phyloP scores from a whole-genome alignment of 495 filamentous ascomycete genomes.

The Neurospora cerealis region DNA sequence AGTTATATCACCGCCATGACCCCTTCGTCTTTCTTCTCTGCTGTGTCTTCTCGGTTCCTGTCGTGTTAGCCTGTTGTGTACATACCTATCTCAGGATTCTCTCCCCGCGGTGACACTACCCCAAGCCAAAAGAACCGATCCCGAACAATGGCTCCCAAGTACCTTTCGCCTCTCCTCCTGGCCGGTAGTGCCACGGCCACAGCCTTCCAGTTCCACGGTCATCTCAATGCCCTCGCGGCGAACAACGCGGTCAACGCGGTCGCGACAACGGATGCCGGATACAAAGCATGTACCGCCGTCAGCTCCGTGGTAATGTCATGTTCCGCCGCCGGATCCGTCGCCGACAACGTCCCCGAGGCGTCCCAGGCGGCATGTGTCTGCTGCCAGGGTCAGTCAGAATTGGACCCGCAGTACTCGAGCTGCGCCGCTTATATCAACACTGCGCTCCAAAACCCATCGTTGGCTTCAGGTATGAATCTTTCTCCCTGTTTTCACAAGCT shows the following conservation, averaged over 20 bases:
- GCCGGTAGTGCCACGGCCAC: constrained; percentile 1
- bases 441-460: neutral
- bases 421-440: constrained; percentile 18
- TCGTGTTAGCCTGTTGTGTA: neutral
- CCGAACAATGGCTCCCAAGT: neutral
- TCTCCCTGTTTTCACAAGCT: no score
- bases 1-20: neutral
- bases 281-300: constrained; percentile 11
- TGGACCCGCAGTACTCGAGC: constrained; percentile 8
- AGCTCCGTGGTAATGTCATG: constrained; percentile 8
- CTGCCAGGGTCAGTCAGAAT: constrained; percentile 4
- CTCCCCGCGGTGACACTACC: neutral
- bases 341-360: constrained; percentile 1
- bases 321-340: constrained; percentile 6
- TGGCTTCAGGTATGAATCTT: neutral
- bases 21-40: neutral
- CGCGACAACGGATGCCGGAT: constrained; percentile 6
- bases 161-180: constrained; percentile 1
- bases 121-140: neutral
- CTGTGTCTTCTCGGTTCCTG: neutral
- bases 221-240: constrained; percentile 8
- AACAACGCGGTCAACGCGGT: constrained; percentile 1
- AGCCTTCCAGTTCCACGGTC: constrained; percentile 4
- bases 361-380: constrained; percentile 11
- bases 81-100: neutral